phyloP scores from a whole-genome alignment of 2,329 filamentous ascomycete genomes.

The Penicillium fuscoglaucum region DNA sequence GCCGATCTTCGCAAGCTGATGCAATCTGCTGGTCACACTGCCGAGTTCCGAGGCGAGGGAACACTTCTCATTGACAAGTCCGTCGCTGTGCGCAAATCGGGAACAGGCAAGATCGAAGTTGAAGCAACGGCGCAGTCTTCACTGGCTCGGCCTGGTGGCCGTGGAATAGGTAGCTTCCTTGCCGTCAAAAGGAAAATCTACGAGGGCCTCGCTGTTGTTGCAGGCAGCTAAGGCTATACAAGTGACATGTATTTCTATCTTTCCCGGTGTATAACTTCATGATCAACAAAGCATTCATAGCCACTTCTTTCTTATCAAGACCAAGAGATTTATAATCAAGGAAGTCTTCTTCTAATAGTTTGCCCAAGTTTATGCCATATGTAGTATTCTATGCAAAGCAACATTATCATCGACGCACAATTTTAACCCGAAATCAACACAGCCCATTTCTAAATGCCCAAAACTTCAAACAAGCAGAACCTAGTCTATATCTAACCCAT shows the following conservation, averaged over 20 bases:
- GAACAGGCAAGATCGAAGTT: conserved; percentile 82
- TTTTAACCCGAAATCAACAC: not conserved
- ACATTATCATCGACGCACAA: not conserved
- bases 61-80: conserved; percentile 84
- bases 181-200: conserved; percentile 91
- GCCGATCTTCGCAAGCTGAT: conserved; percentile 85
- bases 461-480: not conserved
- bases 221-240: conserved; percentile 56
- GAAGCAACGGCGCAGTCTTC: conserved; percentile 68
- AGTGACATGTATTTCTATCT: conserved; percentile 21
- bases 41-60: conserved; percentile 91
- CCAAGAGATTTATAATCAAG: not conserved
- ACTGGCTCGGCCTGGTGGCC: conserved; percentile 44
- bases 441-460: not conserved
- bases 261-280: conserved; percentile 12
- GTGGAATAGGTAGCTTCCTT: conserved; percentile 70
- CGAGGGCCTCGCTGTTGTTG: conserved; percentile 87
- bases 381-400: not conserved
- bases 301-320: not conserved
- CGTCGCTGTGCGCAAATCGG: conserved; percentile 85
- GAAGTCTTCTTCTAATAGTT: not conserved
- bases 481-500: not conserved
- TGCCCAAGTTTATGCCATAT: not conserved
- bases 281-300: conserved; percentile 6
- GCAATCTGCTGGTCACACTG: conserved; percentile 76